These are phyloP conservation scores for Camptophora hylomeconis DNA, from an alignment of 2,329 filamentous ascomycete genomes.

Conservation along the genomic window DNA sequence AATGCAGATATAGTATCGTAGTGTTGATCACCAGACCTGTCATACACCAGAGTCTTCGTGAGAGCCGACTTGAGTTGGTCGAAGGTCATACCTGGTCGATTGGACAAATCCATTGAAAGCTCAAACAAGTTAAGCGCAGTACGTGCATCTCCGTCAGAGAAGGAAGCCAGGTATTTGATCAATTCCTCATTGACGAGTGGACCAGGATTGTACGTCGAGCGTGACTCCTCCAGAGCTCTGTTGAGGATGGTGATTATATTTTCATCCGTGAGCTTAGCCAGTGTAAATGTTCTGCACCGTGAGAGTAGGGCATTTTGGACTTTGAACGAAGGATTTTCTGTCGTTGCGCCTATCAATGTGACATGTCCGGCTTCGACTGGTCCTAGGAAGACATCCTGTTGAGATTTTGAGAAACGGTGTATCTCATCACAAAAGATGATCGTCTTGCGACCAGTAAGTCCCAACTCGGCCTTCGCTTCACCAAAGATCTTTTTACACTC, in stretches of 20 bases:
- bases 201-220: constrained; percentile 31
- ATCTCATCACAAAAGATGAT: constrained; percentile 98
- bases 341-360: constrained; percentile 87
- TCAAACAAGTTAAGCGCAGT: constrained; percentile 89
- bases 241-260: constrained; percentile 62
- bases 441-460: constrained; percentile 74
- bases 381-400: constrained; percentile 88
- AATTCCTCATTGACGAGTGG: constrained; percentile 62
- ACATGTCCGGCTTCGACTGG: constrained; percentile 85
- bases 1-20: constrained; percentile 97
- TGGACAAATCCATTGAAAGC: constrained; percentile 60
- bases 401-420: constrained; percentile 77
- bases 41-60: constrained; percentile 88
- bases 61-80: constrained; percentile 68
- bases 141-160: constrained; percentile 83
- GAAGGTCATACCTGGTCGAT: constrained; percentile 51
- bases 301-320: constrained; percentile 78
- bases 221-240: constrained; percentile 57
- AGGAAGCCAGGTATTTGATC: constrained; percentile 67
- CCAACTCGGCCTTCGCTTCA: constrained; percentile 68
- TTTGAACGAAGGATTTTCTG: constrained; percentile 93
- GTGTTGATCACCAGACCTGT: constrained; percentile 87
- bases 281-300: constrained; percentile 78
- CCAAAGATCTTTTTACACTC: constrained; percentile 88
- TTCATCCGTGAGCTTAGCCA: constrained; percentile 59